phyloP scores from a whole-genome alignment of 768 basidiomycete genomes.

The Tulasnella sp. region DNA sequence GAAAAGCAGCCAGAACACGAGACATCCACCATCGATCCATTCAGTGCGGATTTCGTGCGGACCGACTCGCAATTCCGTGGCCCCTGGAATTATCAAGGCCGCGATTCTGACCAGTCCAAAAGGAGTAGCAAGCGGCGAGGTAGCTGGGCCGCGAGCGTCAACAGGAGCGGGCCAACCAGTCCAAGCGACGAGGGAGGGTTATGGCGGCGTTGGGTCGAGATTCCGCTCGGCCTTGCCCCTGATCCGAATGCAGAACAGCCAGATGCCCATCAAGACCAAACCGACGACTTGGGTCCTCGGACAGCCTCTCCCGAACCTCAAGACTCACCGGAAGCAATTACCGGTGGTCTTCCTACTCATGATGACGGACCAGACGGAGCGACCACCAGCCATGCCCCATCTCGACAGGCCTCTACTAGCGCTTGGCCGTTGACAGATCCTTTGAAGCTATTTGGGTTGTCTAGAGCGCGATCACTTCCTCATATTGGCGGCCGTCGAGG shows the following conservation, averaged over 20 bases:
- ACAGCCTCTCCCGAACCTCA: constrained; percentile 10
- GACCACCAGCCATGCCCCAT: background rate
- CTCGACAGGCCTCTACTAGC: constrained; percentile 4
- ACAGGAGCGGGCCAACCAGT: background rate
- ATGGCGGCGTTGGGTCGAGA: constrained; percentile 13
- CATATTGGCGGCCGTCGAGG: constrained; percentile 1
- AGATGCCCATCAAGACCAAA: background rate
- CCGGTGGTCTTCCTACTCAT: background rate
- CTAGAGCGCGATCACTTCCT: constrained; percentile 5
- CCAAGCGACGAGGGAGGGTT: background rate
- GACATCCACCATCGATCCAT: constrained; percentile 1
- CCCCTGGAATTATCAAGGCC: constrained; percentile 5
- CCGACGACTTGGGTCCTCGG: background rate
- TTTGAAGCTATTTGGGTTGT: constrained; percentile 8
- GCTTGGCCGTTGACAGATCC: constrained; percentile 12
- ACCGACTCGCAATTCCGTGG: constrained; percentile 1
- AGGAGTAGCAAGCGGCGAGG: background rate
- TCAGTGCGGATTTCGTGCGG: background rate
- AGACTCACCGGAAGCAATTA: background rate
- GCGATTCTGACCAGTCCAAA: background rate
- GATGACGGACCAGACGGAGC: background rate
- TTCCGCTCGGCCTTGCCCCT: constrained; percentile 2
- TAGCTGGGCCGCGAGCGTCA: background rate
- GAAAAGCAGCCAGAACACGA: background rate
- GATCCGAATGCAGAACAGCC: background rate